A percentile compares a stretch with the other conserved stretches of the same genome.
Conservation (phyloP, 305 asterid genomes). For the Euphrasia arctica region DNA sequence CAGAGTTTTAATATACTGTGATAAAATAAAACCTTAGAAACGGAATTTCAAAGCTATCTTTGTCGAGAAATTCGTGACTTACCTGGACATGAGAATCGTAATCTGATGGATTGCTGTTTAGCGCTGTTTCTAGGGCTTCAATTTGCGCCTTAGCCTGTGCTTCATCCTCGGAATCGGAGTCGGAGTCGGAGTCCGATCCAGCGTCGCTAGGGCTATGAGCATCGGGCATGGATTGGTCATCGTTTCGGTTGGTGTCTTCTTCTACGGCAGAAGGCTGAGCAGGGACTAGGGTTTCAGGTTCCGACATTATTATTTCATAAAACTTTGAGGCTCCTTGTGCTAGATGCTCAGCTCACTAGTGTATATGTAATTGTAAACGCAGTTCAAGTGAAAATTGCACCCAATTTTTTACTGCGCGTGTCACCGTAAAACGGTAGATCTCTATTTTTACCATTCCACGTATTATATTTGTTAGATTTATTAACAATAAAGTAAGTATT, state of each 20-base stretch:
- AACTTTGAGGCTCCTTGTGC: too few species aligned
- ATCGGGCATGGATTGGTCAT: conserved; percentile 53
- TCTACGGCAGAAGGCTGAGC: conserved; percentile 24
- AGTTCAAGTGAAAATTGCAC: too few species aligned
- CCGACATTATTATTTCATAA: conserved; percentile 43
- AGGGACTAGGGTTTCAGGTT: conserved; percentile 37
- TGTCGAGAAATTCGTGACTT: conserved; percentile 18
- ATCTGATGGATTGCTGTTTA: conserved; percentile 55
- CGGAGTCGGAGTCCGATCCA: conserved; percentile 46
- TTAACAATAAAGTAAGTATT: too few species aligned
- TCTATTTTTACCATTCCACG: too few species aligned
- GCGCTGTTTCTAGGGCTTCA: conserved; percentile 56
- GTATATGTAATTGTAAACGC: too few species aligned
- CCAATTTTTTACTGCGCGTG: too few species aligned
- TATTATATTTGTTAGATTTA: too few species aligned
- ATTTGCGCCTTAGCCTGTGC: conserved; percentile 52
- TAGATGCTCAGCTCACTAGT: too few species aligned
- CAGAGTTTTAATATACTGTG: conserved; percentile 63
- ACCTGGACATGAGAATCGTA: conserved; percentile 79
- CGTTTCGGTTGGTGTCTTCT: conserved; percentile 25
- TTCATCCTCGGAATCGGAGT: conserved; percentile 70
- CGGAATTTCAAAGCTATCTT: not conserved
- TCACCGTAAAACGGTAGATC: too few species aligned
- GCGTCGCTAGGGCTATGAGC: conserved; percentile 39
- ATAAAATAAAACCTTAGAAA: conserved; percentile 7